Evolutionary conservation across 202 grass and related monocot species (phyloP).

Genomic region (Setaria italica): DNA sequence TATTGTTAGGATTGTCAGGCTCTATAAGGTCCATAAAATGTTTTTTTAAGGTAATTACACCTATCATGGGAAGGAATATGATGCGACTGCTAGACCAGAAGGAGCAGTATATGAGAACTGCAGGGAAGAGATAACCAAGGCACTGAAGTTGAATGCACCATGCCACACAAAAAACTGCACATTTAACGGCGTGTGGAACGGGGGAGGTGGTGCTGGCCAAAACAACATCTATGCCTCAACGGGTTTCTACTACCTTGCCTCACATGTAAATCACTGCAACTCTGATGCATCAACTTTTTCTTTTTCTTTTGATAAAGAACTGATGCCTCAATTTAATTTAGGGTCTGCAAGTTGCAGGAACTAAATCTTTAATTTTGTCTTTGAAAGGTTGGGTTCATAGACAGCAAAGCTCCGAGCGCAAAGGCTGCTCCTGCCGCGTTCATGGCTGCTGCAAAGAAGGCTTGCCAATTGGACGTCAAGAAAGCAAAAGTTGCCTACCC

Average conservation of each 20-base stretch:
- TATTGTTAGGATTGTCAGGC: background rate
- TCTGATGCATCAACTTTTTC: background rate
- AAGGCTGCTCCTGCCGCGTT: constrained; percentile 22
- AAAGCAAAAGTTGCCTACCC: constrained; percentile 40
- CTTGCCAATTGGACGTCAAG: constrained; percentile 19
- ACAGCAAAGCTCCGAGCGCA: background rate
- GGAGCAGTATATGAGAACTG: constrained; percentile 12
- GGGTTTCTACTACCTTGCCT: constrained; percentile 19
- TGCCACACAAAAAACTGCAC: constrained; percentile 24
- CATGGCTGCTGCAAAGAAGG: constrained; percentile 28
- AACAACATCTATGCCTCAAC: background rate
- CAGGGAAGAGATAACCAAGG: background rate
- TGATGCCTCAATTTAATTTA: background rate
- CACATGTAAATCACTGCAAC: background rate
- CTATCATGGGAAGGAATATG: background rate
- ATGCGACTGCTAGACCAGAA: background rate
- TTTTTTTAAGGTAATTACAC: constrained; percentile 19
- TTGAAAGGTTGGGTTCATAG: constrained; percentile 52
- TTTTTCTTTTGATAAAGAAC: background rate
- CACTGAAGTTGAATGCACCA: constrained; percentile 11
- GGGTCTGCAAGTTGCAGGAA: background rate
- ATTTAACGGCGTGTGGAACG: constrained; percentile 24
- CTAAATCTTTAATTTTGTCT: too few species aligned
- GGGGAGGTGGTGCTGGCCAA: constrained; percentile 12
- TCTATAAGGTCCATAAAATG: background rate